Base-by-base conservation (phyloP, 1,139 yeast species). In the Geotrichum carabidarum region DNA sequence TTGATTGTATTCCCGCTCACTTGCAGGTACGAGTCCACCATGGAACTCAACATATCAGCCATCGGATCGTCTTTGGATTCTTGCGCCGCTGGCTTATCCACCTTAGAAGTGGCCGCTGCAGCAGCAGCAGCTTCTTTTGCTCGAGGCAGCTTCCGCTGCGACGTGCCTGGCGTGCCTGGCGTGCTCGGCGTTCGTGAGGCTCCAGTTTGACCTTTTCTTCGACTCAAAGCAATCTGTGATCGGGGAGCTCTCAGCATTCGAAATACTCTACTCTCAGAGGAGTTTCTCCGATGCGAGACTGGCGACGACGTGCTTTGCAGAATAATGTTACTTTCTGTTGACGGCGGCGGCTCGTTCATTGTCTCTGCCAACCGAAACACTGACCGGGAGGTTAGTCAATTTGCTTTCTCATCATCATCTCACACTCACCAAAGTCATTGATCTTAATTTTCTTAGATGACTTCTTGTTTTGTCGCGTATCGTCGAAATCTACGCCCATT, bases 321-420 rank as follows among this genome's bases (percentile, higher is more conserved):
- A 17, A 42, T 40, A 18, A 49, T 15, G 36, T 30, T 40, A 17
- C 36, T 14, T n/a, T 2, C 27, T 6, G 43, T 11, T 27, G 51
- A 35, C 14, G 60, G 60, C 11, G 64, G 71, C 44, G 69, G 69
- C 50, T 76, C 76, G 57, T 85, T 88, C 47, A 60, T 63, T 0
- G 94, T 85, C 59, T 86, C 74, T 1, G 86, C 80, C 27, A 86
- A 72, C 58, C 78, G 80, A 71, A 83, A 86, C 44, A 82, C 77
- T 63, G 34, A 69, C 22, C 8, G 8, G 55, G 43, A 56, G 54
- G 56, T 42, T 15, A 18, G 9, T 37, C 31, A 7, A 14, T 15
- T 4, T 17, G 12, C 44, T 6, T 14, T 12, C 11, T 35, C 41
- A 22, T 5, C 3, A 12, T n/a, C 8, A 69, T 68, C 4, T 71